Evolutionary conservation across 179 eudicot genomes (phyloP), one percentile per base, ranked within the genome.

Genomic region (Spergularia azorica): DNA sequence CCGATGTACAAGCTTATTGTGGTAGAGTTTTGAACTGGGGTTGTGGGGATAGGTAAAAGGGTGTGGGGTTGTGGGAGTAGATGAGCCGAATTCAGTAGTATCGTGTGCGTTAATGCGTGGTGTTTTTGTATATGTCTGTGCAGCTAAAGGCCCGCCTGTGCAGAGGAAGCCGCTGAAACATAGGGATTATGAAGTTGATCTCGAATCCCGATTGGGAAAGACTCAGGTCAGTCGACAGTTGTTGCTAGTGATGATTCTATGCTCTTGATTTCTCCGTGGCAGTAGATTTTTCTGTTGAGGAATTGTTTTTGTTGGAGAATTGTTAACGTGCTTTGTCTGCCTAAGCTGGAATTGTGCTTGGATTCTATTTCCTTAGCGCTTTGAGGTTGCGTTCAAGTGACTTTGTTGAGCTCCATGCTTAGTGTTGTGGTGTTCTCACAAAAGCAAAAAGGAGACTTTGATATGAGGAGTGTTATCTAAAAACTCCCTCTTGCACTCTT

Each of bases 181-280:
- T 62, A 93, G 98, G 82, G 97, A 95, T 82, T 93, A 84, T 88
- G 97, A 95, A 77, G 98, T 95, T 73, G 97, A 95, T 88, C 97
- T 95, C 6, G 95, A 93, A 77, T 95, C 98, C 17, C 93, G 98
- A 1, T 83, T 95, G 87, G 98, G 98, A 62, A 95, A 95, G 86
- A 95, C 98, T 11, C 98, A 95, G 98, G 98, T 95, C 57, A 15
- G 84, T 66, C n/a, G 51, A 46, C 38, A 4, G 26, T 17, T 8
- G 1, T 61, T 32, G 43, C 39, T 20, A 6, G 6, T 51, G 20
- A 7, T 38, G 14, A 5, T 5, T 56, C 17, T 17, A 9, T 20
- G 13, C 10, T 14, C 64, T 5, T 32, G 58, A 38, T 56, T 11
- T 43, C 48, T 63, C 6, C 21, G 11, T 9, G 5, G 12, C 41